These are phyloP conservation scores for Alopecurus myosuroides DNA, from an alignment of 176 grass and related monocot genomes.

Conservation along the genomic window DNA sequence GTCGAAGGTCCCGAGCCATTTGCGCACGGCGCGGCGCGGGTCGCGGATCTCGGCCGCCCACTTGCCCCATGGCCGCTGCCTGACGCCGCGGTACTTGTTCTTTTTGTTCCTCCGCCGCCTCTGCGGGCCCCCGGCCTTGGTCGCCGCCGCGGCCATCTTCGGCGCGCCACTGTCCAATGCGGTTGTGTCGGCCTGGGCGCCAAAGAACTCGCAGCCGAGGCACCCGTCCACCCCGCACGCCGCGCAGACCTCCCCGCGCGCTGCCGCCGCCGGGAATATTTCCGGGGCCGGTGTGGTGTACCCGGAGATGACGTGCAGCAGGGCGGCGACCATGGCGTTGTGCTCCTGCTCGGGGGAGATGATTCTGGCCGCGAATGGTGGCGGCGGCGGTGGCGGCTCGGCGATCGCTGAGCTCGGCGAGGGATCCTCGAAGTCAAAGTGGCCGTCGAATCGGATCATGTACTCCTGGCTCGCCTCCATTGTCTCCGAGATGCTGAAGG, in stretches of 20 bases:
- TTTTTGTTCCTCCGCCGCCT: slow-evolving; percentile 50
- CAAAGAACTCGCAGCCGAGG: slow-evolving; percentile 72
- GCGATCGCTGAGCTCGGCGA: slow-evolving; percentile 13
- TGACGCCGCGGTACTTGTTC: slow-evolving; percentile 84
- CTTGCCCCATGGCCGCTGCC: slow-evolving; percentile 91
- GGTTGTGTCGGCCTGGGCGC: neutral
- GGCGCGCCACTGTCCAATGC: neutral
- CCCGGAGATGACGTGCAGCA: slow-evolving; percentile 72
- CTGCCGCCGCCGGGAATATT: neutral
- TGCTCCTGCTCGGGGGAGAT: slow-evolving; percentile 47
- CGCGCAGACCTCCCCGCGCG: neutral
- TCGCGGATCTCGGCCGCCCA: slow-evolving; percentile 98
- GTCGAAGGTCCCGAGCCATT: slow-evolving; percentile 87
- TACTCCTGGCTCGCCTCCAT: slow-evolving; percentile 29
- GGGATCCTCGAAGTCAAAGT: neutral
- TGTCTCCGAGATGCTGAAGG: slow-evolving; percentile 6
- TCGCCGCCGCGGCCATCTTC: neutral
- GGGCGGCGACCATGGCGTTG: slow-evolving; percentile 50
- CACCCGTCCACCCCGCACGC: slow-evolving; percentile 56
- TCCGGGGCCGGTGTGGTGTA: slow-evolving; percentile 45
- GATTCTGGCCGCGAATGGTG: neutral
- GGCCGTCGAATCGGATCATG: slow-evolving; percentile 38
- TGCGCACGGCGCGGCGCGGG: slow-evolving; percentile 67
- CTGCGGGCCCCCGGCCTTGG: neutral
- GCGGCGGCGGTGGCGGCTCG: neutral